Conservation (phyloP, 1,284 basidiomycete genomes). For the Cryptococcus floricola region DNA sequence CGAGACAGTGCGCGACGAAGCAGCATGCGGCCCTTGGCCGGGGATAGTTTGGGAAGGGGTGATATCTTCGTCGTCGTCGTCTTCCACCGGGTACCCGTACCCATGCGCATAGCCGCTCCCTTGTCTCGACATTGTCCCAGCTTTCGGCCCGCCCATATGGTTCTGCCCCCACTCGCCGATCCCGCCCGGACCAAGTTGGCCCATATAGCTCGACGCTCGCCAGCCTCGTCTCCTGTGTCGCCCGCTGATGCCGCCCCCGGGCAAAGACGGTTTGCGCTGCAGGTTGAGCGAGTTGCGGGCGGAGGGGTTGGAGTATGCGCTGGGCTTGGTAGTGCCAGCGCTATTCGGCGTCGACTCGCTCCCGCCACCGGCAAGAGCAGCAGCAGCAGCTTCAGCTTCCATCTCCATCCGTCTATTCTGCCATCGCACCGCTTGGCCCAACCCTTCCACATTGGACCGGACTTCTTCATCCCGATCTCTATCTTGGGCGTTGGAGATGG, state of each 20-base stretch:
- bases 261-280: constrained; percentile 24
- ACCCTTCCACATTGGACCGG: constrained; percentile 32
- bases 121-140: background rate
- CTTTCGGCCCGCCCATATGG: constrained; percentile 22
- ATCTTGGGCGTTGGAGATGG: background rate
- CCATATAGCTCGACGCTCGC: constrained; percentile 20
- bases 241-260: constrained; percentile 19
- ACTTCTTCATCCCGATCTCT: constrained; percentile 33
- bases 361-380: background rate
- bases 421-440: constrained; percentile 37
- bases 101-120: background rate
- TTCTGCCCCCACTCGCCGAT: constrained; percentile 6
- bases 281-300: constrained; percentile 1
- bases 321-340: no score
- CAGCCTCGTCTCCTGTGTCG: constrained; percentile 29
- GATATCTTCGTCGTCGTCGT: background rate
- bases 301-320: no score
- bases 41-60: background rate
- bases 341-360: background rate
- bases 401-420: constrained; percentile 16
- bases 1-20: no score
- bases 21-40: no score
- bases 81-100: background rate
- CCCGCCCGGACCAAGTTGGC: constrained; percentile 4
- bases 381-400: background rate